Evolutionary conservation across 441 rosid species (phyloP), one percentile per base, ranked within the genome.

Genomic region (Croton setiger): DNA sequence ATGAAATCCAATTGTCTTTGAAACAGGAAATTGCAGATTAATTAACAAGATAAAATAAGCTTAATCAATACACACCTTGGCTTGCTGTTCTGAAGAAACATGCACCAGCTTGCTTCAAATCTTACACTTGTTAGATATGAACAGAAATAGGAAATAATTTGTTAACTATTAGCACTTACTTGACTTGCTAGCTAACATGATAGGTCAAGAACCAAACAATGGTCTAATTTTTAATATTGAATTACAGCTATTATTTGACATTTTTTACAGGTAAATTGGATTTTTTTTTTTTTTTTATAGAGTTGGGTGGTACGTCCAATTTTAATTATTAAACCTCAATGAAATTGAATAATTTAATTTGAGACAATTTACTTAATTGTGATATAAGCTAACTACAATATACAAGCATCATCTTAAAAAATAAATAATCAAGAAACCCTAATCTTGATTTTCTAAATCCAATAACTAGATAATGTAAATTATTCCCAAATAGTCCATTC

Each of bases 11-110:
- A 4, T 57, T 43, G 48, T 74, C 45, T 70, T 62, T 73, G 41
- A n/a, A 68, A 54, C 79, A 77, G 83, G 75, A 49, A 56, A 41
- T 8, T 14, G 36, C 68, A 63, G 68, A 21, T 49, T 33, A 62
- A 41, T 57, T 44, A 7, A 64, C 15, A 54, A 27, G 20, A 5
- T 37, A 53, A 39, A 41, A 51, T 68, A 54, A 37, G 47, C 48
- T 12, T 21, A 51, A 75, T 9, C 60, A 39, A 68, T 49, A 55
- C 56, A 15, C 56, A 18, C 61, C 56, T 36, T 47, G 20, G 70
- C 56, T 41, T 18, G 63, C 37, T 51, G 21, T 47, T 64, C 43
- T 48, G 49, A 31, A 43, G 70, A 74, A 58, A 23, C 10, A 55
- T 45, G 18, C 63, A 57, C 59, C 60, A 60, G 23, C 70, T 17